These are phyloP conservation scores for Kodamaea ohmeri DNA, from an alignment of 1,139 yeast species.

Conservation along the genomic window DNA sequence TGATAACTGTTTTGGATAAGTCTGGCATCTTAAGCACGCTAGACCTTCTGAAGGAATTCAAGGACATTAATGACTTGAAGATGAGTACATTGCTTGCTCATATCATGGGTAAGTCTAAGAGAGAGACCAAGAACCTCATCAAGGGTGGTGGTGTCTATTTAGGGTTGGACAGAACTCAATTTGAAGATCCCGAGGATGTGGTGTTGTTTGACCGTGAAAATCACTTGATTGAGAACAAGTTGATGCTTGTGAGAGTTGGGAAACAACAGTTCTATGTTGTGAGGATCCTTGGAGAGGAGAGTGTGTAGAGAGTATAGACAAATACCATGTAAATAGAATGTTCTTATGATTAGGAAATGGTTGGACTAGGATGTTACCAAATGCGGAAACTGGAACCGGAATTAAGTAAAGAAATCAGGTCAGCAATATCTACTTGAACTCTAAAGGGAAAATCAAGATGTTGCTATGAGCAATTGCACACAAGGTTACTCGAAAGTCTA, in stretches of 20 bases:
- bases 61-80: slow-evolving; percentile 34
- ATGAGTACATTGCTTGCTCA: slow-evolving; percentile 41
- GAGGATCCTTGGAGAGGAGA: not conserved
- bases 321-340: not conserved
- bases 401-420: no score
- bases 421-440: no score
- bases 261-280: slow-evolving; percentile 61
- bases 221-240: slow-evolving; percentile 55
- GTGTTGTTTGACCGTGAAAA: slow-evolving; percentile 43
- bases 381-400: no score
- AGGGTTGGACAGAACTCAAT: slow-evolving; percentile 61
- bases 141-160: slow-evolving; percentile 72
- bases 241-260: slow-evolving; percentile 71
- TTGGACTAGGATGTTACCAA: no score
- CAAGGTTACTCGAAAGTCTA: no score
- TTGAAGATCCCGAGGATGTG: slow-evolving; percentile 48
- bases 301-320: not conserved
- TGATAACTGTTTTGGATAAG: slow-evolving; percentile 56
- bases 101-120: slow-evolving; percentile 38
- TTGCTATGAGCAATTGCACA: no score
- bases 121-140: slow-evolving; percentile 63
- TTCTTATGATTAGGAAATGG: no score
- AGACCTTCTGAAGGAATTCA: slow-evolving; percentile 26
- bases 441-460: no score
- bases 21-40: slow-evolving; percentile 58